These are phyloP conservation scores for Ceratopteris richardii DNA, from an alignment of 75 land plant genomes.

Conservation along the genomic window DNA sequence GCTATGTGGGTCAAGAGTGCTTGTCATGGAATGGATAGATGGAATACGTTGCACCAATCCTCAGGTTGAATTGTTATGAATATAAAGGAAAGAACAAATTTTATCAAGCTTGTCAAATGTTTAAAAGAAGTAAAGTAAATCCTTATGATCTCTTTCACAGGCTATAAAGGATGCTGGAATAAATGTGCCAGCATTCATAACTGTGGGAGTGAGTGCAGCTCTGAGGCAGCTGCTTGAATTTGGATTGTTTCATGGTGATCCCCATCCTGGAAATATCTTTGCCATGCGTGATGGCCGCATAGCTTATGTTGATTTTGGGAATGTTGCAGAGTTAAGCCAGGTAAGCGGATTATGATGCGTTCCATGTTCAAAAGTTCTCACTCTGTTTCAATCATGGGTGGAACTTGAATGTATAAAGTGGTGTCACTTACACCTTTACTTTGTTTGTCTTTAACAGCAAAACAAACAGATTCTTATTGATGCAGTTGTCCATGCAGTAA, in stretches of 20 bases:
- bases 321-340: constrained; percentile 97
- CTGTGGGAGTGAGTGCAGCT: constrained; percentile 98
- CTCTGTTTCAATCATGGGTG: neutral
- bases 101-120: too few relatives aligned
- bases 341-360: constrained; percentile 19
- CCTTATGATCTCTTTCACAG: constrained; percentile 22
- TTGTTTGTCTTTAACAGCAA: constrained; percentile 39
- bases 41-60: constrained; percentile 98
- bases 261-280: constrained; percentile 99
- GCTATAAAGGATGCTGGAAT: constrained; percentile 86
- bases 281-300: constrained; percentile 99
- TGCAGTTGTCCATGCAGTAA: constrained; percentile 99
- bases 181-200: constrained; percentile 71
- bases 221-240: constrained; percentile 88
- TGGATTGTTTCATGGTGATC: constrained; percentile 98
- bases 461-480: constrained; percentile 94
- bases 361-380: neutral
- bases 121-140: too few relatives aligned
- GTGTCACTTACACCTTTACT: neutral
- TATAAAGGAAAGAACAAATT: constrained; percentile 4
- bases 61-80: constrained; percentile 50
- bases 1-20: constrained; percentile 71
- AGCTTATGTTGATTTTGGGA: constrained; percentile 99
- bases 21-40: constrained; percentile 99
- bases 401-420: neutral